A percentile compares a stretch with the other conserved stretches of the same genome.
phyloP scores from a whole-genome alignment of 441 rosid species.

The Erodium chrysanthum region DNA sequence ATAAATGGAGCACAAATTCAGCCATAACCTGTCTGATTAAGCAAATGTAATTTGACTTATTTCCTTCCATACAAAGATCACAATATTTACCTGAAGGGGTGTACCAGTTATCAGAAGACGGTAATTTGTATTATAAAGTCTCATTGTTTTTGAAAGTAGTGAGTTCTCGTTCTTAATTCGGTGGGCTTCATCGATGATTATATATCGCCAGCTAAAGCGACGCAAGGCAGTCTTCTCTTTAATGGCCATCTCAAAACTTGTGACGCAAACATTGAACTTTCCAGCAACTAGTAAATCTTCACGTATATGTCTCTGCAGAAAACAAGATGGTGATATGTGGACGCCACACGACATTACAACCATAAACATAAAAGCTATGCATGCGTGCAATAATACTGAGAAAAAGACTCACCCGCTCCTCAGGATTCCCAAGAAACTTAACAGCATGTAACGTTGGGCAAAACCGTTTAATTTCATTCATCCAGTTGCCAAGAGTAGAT shows the following conservation, averaged over 20 bases:
- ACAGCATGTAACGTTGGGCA: constrained; percentile 85
- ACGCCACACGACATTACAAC: not conserved
- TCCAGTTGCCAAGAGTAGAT: constrained; percentile 99
- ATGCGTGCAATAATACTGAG: not conserved
- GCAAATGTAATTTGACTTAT: not conserved
- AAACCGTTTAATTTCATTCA: constrained; percentile 98
- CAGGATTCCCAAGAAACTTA: constrained; percentile 97
- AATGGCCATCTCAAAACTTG: constrained; percentile 99
- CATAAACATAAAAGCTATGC: not conserved
- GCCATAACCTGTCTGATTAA: not conserved
- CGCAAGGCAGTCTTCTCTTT: constrained; percentile 87
- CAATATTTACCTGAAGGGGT: constrained; percentile 79
- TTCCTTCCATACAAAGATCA: not conserved
- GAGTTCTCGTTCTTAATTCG: constrained; percentile 96
- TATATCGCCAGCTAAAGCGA: constrained; percentile 97
- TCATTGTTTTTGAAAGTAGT: constrained; percentile 95
- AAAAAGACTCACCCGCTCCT: constrained; percentile 66
- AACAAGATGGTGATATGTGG: constrained; percentile 11
- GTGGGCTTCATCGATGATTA: constrained; percentile 97
- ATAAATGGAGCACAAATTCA: not conserved
- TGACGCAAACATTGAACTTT: constrained; percentile 94
- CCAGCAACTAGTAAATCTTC: constrained; percentile 89
- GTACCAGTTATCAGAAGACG: constrained; percentile 97
- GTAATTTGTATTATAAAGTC: constrained; percentile 80
- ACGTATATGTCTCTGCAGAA: constrained; percentile 74